phyloP scores from a whole-genome alignment of 83 land plant species.

The Picea abies region DNA sequence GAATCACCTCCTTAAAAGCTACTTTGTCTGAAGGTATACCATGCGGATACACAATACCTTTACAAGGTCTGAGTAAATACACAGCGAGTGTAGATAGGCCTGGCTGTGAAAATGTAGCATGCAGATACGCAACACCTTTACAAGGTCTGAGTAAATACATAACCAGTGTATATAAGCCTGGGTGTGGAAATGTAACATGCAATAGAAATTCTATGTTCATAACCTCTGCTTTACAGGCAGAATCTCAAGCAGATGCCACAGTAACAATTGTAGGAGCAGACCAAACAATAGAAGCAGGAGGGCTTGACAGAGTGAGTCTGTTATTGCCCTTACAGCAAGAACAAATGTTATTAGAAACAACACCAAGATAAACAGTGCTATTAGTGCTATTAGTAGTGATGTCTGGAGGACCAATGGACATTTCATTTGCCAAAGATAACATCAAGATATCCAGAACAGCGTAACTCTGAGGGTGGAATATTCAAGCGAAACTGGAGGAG shows the following conservation, averaged over 20 bases:
- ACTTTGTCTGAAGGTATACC: constrained; percentile 45
- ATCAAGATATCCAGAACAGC: constrained; percentile 54
- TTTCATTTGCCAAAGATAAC: constrained; percentile 67
- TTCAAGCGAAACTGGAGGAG: constrained; percentile 90
- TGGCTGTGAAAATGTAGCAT: constrained; percentile 65
- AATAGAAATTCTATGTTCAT: constrained; percentile 27
- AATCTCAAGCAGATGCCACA: constrained; percentile 57
- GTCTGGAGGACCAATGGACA: constrained; percentile 88
- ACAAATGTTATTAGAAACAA: constrained; percentile 56
- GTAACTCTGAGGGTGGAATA: constrained; percentile 94
- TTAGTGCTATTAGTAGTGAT: constrained; percentile 57
- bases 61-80: constrained; percentile 53
- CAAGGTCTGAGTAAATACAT: constrained; percentile 55
- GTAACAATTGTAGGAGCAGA: constrained; percentile 67
- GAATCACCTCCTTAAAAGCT: background rate
- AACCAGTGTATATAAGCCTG: constrained; percentile 41
- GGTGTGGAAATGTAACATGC: constrained; percentile 66
- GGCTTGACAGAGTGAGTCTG: constrained; percentile 49
- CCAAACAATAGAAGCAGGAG: constrained; percentile 62
- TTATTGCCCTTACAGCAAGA: constrained; percentile 72
- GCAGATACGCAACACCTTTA: constrained; percentile 61
- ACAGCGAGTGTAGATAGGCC: constrained; percentile 38
- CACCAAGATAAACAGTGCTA: constrained; percentile 60
- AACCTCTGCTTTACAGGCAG: constrained; percentile 33
- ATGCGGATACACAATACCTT: constrained; percentile 63